Evolutionary conservation across 2,329 filamentous ascomycete species (phyloP).

Genomic region (Cordyceps javanica): DNA sequence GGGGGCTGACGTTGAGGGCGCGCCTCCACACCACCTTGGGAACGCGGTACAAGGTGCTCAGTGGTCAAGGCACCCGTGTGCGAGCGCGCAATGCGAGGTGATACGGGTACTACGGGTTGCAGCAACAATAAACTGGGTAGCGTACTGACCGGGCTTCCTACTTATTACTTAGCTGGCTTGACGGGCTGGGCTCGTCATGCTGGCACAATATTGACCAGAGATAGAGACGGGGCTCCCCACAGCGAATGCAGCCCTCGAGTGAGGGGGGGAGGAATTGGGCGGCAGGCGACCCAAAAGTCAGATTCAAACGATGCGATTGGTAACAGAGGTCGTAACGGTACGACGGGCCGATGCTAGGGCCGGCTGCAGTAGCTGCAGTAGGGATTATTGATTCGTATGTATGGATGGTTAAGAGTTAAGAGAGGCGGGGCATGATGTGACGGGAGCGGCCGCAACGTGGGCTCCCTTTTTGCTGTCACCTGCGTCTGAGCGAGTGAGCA

Average conservation of each 20-base stretch:
- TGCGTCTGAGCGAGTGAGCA: neutral
- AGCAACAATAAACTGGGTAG: neutral
- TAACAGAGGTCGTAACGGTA: slow-evolving; percentile 1
- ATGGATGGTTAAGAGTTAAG: neutral
- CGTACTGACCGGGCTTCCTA: neutral
- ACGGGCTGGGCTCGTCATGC: slow-evolving; percentile 3
- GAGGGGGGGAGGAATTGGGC: neutral
- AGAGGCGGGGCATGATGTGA: slow-evolving; percentile 6
- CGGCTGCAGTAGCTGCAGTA: neutral
- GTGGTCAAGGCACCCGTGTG: neutral
- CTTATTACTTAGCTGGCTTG: no score
- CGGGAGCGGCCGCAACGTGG: slow-evolving; percentile 7
- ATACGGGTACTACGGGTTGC: slow-evolving; percentile 4
- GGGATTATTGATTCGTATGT: neutral
- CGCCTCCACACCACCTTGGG: slow-evolving; percentile 1
- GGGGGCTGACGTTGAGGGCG: neutral
- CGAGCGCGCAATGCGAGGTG: slow-evolving; percentile 3
- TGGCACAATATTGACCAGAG: slow-evolving; percentile 1
- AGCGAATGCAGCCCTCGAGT: slow-evolving; percentile 9
- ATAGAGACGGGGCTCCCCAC: neutral
- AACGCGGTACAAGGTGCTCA: slow-evolving; percentile 1
- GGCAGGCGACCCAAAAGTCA: slow-evolving; percentile 4
- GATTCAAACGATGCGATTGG: slow-evolving; percentile 7
- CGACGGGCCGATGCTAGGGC: slow-evolving; percentile 9
- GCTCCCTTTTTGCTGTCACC: neutral